Evolutionary conservation across 2,329 filamentous ascomycete genomes (phyloP).

Genomic region (Penicillium janthinellum): DNA sequence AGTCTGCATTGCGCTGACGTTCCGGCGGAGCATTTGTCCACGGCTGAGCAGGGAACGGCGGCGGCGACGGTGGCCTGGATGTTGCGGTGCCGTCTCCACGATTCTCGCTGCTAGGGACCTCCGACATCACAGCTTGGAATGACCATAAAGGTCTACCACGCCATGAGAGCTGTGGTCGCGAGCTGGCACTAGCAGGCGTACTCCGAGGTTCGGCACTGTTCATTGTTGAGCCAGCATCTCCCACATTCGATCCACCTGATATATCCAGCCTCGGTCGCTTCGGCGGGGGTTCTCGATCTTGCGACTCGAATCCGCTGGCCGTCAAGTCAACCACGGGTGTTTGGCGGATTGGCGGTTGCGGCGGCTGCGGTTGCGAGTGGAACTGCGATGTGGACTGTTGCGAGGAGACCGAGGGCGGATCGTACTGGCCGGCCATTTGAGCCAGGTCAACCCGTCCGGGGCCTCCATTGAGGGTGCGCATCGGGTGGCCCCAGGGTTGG

Average conservation of each 20-base stretch:
- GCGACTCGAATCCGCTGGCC: constrained; percentile 30
- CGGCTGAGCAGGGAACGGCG: constrained; percentile 41
- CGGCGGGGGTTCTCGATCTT: constrained; percentile 39
- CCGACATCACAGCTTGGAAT: constrained; percentile 41
- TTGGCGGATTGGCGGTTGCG: constrained; percentile 30
- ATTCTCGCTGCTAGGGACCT: constrained; percentile 32
- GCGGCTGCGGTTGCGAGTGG: constrained; percentile 1
- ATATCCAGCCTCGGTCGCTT: constrained; percentile 43
- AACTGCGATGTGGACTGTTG: constrained; percentile 26
- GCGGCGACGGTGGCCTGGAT: constrained; percentile 34
- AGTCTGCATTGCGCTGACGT: constrained; percentile 11
- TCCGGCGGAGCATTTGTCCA: constrained; percentile 35
- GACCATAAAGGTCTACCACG: constrained; percentile 44
- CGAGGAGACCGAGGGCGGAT: constrained; percentile 29
- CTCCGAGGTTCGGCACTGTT: constrained; percentile 34
- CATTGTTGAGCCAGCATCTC: constrained; percentile 25
- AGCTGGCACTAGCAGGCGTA: constrained; percentile 28
- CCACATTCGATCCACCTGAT: constrained; percentile 22
- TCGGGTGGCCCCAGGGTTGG: constrained; percentile 42
- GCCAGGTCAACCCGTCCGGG: constrained; percentile 31
- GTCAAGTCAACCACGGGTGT: constrained; percentile 43
- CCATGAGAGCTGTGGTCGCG: constrained; percentile 35
- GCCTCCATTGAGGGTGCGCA: constrained; percentile 36
- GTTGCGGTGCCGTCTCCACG: constrained; percentile 23
- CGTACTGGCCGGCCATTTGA: constrained; percentile 26